Percentiles rank a stretch among this genome's conserved stretches.
phyloP scores from a whole-genome alignment of 2,329 filamentous ascomycete genomes.

The Leptosphaerulina australis region DNA sequence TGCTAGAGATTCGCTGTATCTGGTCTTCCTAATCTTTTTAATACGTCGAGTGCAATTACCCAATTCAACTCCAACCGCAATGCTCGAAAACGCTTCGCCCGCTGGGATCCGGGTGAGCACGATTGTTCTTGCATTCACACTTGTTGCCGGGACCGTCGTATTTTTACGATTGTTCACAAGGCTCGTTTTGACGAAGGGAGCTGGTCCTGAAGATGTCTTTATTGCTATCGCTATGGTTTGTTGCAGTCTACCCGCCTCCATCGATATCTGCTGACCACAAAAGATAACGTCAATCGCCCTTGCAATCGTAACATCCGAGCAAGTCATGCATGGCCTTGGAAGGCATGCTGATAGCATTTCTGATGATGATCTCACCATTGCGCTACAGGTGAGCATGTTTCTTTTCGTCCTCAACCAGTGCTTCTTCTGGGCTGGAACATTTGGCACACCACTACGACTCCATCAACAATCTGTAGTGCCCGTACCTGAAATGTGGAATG shows the following conservation, averaged over 20 bases:
- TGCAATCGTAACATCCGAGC: constrained; percentile 33
- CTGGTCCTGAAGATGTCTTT: constrained; percentile 39
- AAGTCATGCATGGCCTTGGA: constrained; percentile 43
- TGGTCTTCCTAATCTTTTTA: constrained; percentile 6
- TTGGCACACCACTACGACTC: too few relatives aligned
- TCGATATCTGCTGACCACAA: constrained; percentile 10
- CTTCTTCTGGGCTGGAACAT: neutral
- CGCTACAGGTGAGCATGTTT: constrained; percentile 22
- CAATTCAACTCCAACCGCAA: constrained; percentile 6
- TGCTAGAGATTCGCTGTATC: constrained; percentile 17
- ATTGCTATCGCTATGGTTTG: constrained; percentile 44
- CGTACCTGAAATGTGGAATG: neutral
- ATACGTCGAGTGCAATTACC: constrained; percentile 10
- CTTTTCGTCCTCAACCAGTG: neutral
- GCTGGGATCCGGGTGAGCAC: constrained; percentile 41
- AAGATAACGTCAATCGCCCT: constrained; percentile 38
- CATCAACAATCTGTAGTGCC: neutral
- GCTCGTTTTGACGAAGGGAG: constrained; percentile 30
- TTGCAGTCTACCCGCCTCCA: neutral
- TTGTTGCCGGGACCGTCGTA: constrained; percentile 38
- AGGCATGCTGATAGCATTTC: constrained; percentile 23
- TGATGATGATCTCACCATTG: constrained; percentile 1
- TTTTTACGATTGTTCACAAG: constrained; percentile 42
- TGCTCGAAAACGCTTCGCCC: constrained; percentile 29
- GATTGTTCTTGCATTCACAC: constrained; percentile 40